Evolutionary conservation across 2,329 filamentous ascomycete genomes (phyloP), one percentile per base, ranked within the genome.

Genomic region (Aspergillus novoparasiticus): DNA sequence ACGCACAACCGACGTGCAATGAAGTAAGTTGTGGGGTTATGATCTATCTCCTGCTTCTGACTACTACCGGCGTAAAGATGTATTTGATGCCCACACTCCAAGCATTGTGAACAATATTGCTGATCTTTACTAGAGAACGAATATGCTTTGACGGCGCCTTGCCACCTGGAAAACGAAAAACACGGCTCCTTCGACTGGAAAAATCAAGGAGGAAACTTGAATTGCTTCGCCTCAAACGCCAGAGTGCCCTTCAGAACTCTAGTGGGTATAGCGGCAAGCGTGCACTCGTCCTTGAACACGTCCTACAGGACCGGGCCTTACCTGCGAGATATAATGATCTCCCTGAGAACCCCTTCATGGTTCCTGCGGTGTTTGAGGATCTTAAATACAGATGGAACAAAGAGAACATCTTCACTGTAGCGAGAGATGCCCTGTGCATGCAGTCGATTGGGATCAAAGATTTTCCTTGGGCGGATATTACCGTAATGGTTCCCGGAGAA

Each of bases 91-190:
- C 58, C 63, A 66, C 56, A 66, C 65, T 39, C 30, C 58, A 6
- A 10, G 58, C 53, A 59, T 56, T 19, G 16, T 34, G 21, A 45
- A 36, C n/a, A 59, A 48, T 53, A 43, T 36, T 61, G 58, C 56
- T 67, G 30, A 65, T 60, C 58, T 50, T 39, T 57, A 12, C 36
- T 68, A 91, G 89, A 68, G 80, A 86, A 62, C 87, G 84, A 54
- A 90, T 97, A 59, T 93, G 90, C 74, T 97, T 98, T 71, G 94
- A 98, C 75, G 93, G 93, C 16, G 89, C 87, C 61, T 83, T 98
- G 1, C 94, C 94, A 0, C 63, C 75, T 0, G 76, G 82, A 5
- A 97, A 97, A 73, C 82, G 84, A 39, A 74, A 79, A 0, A 86
- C 87, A 8, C 86, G 93, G 5, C 78, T 89, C 57, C 76, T 84